Conservation (phyloP, 2,329 filamentous ascomycete species). For the Dendrostoma leiphaemia region DNA sequence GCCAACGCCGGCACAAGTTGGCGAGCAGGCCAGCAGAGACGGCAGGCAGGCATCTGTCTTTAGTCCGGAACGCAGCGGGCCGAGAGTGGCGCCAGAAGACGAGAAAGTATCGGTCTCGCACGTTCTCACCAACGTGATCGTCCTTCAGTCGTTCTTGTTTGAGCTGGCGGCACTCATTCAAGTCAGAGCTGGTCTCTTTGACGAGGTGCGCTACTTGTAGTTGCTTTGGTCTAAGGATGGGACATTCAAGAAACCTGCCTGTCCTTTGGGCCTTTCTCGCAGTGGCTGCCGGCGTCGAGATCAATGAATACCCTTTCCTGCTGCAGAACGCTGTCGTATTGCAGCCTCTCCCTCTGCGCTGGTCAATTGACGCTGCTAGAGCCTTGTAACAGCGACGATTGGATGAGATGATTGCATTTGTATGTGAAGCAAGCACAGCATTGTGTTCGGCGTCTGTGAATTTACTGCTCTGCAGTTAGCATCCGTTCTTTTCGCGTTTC, state of each 20-base stretch:
- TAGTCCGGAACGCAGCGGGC: background rate
- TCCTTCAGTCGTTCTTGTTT: slow-evolving; percentile 76
- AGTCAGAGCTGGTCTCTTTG: slow-evolving; percentile 71
- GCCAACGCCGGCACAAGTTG: background rate
- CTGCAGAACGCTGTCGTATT: background rate
- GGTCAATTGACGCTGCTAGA: background rate
- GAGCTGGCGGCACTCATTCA: slow-evolving; percentile 75
- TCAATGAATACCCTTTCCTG: background rate
- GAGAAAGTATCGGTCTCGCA: slow-evolving; percentile 69
- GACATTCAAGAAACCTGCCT: too few relatives aligned
- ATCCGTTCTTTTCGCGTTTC: too few relatives aligned
- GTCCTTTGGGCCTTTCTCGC: background rate
- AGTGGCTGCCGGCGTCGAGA: background rate
- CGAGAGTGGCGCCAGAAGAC: slow-evolving; percentile 22
- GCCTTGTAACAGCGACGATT: too few relatives aligned
- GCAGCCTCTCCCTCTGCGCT: background rate
- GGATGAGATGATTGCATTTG: too few relatives aligned
- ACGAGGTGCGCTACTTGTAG: slow-evolving; percentile 65
- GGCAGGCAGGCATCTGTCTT: slow-evolving; percentile 9
- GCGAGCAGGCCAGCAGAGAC: slow-evolving; percentile 7
- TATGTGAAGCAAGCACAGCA: too few relatives aligned
- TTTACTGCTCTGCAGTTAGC: too few relatives aligned
- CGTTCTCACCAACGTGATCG: slow-evolving; percentile 74
- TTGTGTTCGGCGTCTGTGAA: too few relatives aligned
- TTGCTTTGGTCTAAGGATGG: background rate